These are phyloP conservation scores for Glycyrrhiza uralensis DNA, from an alignment of 306 rosid genomes.

Conservation along the genomic window DNA sequence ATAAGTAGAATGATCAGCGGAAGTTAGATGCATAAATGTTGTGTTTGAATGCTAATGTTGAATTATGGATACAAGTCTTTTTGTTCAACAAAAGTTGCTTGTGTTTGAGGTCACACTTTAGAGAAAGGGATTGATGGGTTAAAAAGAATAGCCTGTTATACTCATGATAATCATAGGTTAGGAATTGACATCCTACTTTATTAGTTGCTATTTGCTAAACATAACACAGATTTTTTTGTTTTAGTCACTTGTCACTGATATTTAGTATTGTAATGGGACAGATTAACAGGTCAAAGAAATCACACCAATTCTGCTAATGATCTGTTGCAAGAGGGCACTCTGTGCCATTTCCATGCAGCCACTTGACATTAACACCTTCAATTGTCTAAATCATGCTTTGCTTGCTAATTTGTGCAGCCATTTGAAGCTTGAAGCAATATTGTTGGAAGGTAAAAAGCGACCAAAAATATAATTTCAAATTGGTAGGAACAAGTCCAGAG, in stretches of 20 bases:
- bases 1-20: not conserved
- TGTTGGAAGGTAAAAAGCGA: slow-evolving; percentile 34
- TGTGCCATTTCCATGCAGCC: slow-evolving; percentile 7
- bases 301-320: not conserved
- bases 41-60: not conserved
- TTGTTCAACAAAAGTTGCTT: slow-evolving; percentile 14
- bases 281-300: not conserved
- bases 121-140: slow-evolving; percentile 45
- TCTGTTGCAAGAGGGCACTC: not conserved
- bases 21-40: not conserved
- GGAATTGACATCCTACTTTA: slow-evolving; percentile 24
- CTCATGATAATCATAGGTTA: slow-evolving; percentile 27
- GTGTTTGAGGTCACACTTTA: slow-evolving; percentile 12
- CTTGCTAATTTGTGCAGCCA: slow-evolving; percentile 37
- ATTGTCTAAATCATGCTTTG: slow-evolving; percentile 47
- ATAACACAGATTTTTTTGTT: not conserved
- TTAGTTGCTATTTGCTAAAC: slow-evolving; percentile 11
- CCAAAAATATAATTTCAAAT: slow-evolving; percentile 30
- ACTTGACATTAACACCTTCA: slow-evolving; percentile 28
- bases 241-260: not conserved
- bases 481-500: slow-evolving; percentile 59
- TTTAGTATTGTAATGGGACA: slow-evolving; percentile 6
- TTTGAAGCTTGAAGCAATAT: slow-evolving; percentile 49
- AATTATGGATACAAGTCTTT: slow-evolving; percentile 8
- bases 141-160: not conserved